These are phyloP conservation scores for Vitis cinerea DNA, from an alignment of 164 flowering plant species.

Conservation along the genomic window DNA sequence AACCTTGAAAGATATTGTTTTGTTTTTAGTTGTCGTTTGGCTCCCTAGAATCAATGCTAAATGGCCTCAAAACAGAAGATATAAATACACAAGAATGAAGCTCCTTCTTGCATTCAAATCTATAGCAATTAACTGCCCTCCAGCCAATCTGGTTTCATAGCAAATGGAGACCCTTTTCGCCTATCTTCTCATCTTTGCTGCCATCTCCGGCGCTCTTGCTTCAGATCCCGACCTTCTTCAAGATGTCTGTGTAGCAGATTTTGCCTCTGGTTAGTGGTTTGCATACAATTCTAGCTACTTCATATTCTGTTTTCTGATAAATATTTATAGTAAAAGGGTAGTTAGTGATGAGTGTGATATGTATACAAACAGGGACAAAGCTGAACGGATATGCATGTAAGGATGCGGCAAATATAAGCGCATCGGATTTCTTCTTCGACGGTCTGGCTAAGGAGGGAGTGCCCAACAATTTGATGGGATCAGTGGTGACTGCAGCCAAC, in stretches of 20 bases:
- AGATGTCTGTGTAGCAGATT: slow-evolving; percentile 30
- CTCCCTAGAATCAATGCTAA: neutral
- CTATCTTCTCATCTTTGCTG: slow-evolving; percentile 1
- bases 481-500: slow-evolving; percentile 18
- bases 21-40: slow-evolving; percentile 12
- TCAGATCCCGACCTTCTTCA: slow-evolving; percentile 28
- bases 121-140: too few relatives aligned
- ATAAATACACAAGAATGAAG: too few relatives aligned
- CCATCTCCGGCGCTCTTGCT: slow-evolving; percentile 6
- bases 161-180: slow-evolving; percentile 1
- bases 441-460: slow-evolving; percentile 21
- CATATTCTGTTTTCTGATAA: too few relatives aligned
- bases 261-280: slow-evolving; percentile 16
- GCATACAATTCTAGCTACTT: too few relatives aligned
- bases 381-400: slow-evolving; percentile 31
- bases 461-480: slow-evolving; percentile 18
- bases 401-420: slow-evolving; percentile 16
- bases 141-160: neutral
- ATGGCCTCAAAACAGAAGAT: too few relatives aligned
- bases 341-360: too few relatives aligned
- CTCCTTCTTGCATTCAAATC: too few relatives aligned
- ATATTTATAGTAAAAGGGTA: too few relatives aligned
- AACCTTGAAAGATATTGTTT: slow-evolving; percentile 8
- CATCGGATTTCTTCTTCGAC: slow-evolving; percentile 22
- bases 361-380: slow-evolving; percentile 12